Conservation (phyloP, 75 land plant species). For the Azolla pinnata region DNA sequence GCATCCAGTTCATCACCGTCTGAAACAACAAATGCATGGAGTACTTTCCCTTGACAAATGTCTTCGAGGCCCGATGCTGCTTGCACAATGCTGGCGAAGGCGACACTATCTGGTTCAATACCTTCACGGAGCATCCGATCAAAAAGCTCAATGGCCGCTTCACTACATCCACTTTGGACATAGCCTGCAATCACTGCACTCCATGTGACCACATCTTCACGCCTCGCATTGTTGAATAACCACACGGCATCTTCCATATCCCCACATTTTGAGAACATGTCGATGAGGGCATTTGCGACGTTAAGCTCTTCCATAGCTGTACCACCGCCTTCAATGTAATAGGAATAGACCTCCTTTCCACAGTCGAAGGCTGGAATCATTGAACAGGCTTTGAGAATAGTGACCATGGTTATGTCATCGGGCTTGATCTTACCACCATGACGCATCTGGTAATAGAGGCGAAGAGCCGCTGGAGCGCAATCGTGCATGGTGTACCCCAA, state of each 20-base stretch:
- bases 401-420: slow-evolving; percentile 14
- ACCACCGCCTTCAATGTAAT: background rate
- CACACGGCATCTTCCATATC: background rate
- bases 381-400: background rate
- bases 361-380: background rate
- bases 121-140: background rate
- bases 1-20: background rate
- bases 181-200: background rate
- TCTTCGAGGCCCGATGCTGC: background rate
- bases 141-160: background rate
- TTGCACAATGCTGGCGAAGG: background rate
- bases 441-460: slow-evolving; percentile 9
- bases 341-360: slow-evolving; percentile 42
- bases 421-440: background rate
- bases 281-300: slow-evolving; percentile 1
- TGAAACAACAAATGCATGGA: background rate
- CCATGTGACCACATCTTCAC: background rate
- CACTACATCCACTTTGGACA: background rate
- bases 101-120: background rate
- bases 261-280: slow-evolving; percentile 3
- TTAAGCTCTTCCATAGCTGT: too few relatives aligned
- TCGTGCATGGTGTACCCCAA: background rate
- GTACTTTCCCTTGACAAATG: background rate
- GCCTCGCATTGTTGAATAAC: background rate
- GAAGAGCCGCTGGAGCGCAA: background rate